phyloP scores from a whole-genome alignment of 768 basidiomycete genomes.

The Suillus cothurnatus region DNA sequence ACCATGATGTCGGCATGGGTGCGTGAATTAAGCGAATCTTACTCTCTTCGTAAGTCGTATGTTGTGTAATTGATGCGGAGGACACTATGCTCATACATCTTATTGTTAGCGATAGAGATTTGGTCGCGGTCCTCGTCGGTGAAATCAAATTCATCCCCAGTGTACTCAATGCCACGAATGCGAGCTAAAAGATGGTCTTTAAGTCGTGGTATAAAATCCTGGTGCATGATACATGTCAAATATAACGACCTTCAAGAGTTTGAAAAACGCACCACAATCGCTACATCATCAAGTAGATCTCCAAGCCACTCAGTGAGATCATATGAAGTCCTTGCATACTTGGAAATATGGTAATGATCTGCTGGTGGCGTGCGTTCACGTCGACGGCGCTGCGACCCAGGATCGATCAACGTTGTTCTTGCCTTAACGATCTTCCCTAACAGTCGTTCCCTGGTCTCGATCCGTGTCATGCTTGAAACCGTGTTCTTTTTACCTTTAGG shows the following conservation, averaged over 20 bases:
- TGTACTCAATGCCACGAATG: conserved; percentile 9
- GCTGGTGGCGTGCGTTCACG: conserved; percentile 20
- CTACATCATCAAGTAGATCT: conserved; percentile 26
- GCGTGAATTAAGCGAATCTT: conserved; percentile 32
- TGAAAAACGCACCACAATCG: conserved; percentile 14
- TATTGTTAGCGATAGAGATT: conserved; percentile 29
- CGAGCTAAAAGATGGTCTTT: too few species aligned
- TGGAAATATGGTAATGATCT: conserved; percentile 27
- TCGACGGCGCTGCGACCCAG: conserved; percentile 18
- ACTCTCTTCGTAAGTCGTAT: conserved; percentile 27
- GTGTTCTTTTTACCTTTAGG: conserved; percentile 32
- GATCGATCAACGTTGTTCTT: not conserved
- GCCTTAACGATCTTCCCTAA: conserved; percentile 19
- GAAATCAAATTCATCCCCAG: conserved; percentile 21
- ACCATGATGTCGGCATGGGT: conserved; percentile 40
- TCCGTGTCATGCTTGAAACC: conserved; percentile 32
- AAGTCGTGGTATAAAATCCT: conserved; percentile 33
- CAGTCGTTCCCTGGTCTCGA: conserved; percentile 20
- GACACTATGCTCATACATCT: conserved; percentile 35
- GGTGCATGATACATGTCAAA: conserved; percentile 31
- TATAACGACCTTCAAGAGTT: not conserved
- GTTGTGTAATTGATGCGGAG: conserved; percentile 35
- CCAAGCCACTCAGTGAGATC: conserved; percentile 18
- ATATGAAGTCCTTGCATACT: conserved; percentile 5
- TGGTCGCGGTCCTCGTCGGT: conserved; percentile 22